A percentile compares a stretch with the other conserved stretches of the same genome.
phyloP scores from a whole-genome alignment of 2,329 filamentous ascomycete species.

The Leptographium galeiforme region DNA sequence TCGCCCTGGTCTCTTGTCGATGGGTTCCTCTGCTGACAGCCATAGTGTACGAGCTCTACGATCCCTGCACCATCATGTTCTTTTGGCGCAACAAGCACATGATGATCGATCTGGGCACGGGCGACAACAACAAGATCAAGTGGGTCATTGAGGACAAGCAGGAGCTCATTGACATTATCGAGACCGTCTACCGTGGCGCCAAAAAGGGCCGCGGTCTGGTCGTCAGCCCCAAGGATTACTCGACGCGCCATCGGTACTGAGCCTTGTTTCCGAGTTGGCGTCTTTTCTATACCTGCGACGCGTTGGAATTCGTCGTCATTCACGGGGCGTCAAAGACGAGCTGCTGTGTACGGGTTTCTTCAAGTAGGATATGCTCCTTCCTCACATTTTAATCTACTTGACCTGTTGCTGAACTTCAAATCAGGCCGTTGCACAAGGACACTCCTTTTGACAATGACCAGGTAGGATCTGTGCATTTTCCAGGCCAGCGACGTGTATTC shows the following conservation, averaged over 20 bases:
- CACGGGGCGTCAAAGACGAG: background rate
- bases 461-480: background rate
- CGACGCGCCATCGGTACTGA: slow-evolving; percentile 55
- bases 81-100: slow-evolving; percentile 99
- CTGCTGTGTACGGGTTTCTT: background rate
- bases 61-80: slow-evolving; percentile 73
- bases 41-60: slow-evolving; percentile 71
- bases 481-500: too few species aligned
- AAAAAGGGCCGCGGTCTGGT: slow-evolving; percentile 97
- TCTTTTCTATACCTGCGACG: background rate
- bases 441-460: background rate
- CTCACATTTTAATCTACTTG: background rate
- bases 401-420: background rate
- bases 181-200: slow-evolving; percentile 95
- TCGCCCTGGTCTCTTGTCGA: background rate
- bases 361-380: background rate
- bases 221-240: slow-evolving; percentile 78
- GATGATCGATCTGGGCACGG: slow-evolving; percentile 95
- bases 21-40: slow-evolving; percentile 47
- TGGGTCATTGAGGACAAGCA: slow-evolving; percentile 76
- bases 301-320: background rate
- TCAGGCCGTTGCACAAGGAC: background rate
- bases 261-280: background rate
- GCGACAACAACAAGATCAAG: slow-evolving; percentile 66
- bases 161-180: slow-evolving; percentile 95